Evolutionary conservation across 176 grass and related monocot species (phyloP).

Genomic region (Olyra latifolia): DNA sequence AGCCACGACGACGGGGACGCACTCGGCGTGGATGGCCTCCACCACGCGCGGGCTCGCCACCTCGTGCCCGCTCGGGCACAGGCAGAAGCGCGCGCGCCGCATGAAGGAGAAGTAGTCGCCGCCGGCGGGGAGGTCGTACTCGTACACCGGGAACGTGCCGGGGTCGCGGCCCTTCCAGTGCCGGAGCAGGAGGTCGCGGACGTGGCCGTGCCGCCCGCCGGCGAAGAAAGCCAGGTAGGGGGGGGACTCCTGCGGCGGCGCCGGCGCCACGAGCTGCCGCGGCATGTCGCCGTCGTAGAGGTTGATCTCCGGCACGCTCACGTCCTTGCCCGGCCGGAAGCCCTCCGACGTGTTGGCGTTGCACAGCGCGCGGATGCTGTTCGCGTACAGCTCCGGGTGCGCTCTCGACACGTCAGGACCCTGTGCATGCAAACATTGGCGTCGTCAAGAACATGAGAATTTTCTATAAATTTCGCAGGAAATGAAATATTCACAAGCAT

Average conservation of each 20-base stretch:
- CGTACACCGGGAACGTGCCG: constrained; percentile 46
- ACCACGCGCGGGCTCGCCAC: constrained; percentile 79
- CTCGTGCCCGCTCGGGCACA: constrained; percentile 76
- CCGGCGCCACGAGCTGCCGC: constrained; percentile 29
- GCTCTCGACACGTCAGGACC: constrained; percentile 53
- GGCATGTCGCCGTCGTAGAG: constrained; percentile 57
- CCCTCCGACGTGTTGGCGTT: constrained; percentile 84
- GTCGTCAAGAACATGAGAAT: too few species aligned
- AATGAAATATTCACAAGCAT: too few species aligned
- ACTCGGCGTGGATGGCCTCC: constrained; percentile 75
- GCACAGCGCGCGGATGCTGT: constrained; percentile 68
- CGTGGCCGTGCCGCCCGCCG: constrained; percentile 52
- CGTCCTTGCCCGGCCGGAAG: constrained; percentile 59
- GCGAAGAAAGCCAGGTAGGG: constrained; percentile 72
- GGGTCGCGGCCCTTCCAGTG: constrained; percentile 63
- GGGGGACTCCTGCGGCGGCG: constrained; percentile 2
- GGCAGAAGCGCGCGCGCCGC: constrained; percentile 64
- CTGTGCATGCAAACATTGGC: constrained; percentile 3
- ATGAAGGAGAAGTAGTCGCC: constrained; percentile 60
- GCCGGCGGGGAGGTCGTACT: constrained; percentile 38
- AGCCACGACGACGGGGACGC: constrained; percentile 62
- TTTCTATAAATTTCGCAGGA: too few species aligned
- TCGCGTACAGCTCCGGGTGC: constrained; percentile 45
- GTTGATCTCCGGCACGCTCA: constrained; percentile 67
- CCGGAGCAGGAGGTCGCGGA: constrained; percentile 51